Conservation (phyloP, 306 rosid genomes). For the Luffa acutangula region DNA sequence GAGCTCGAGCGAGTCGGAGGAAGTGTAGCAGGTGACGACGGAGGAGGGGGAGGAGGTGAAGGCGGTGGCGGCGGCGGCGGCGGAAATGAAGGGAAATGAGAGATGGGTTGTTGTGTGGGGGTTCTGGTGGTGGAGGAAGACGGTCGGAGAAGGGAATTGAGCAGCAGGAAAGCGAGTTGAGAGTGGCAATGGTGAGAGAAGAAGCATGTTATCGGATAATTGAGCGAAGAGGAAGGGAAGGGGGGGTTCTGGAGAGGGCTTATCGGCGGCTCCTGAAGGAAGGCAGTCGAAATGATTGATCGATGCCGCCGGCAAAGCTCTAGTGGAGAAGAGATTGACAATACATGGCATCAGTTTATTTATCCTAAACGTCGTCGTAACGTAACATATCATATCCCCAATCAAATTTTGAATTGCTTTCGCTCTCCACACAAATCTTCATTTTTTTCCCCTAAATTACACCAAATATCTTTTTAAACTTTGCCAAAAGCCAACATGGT, state of each 20-base stretch:
- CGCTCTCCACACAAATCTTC: no score
- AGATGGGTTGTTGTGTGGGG: constrained; percentile 14
- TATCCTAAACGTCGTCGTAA: neutral
- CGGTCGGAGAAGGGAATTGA: constrained; percentile 15
- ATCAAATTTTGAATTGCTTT: no score
- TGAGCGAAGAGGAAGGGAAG: neutral
- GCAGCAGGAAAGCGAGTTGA: constrained; percentile 22
- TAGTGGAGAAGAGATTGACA: neutral
- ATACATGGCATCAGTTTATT: neutral
- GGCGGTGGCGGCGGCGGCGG: constrained; percentile 15
- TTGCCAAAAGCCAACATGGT: no score
- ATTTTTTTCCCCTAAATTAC: no score
- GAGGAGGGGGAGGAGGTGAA: constrained; percentile 17
- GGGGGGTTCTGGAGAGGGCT: neutral
- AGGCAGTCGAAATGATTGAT: neutral
- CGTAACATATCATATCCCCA: neutral
- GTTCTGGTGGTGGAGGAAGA: constrained; percentile 22
- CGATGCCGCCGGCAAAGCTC: neutral
- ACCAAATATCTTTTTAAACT: no score
- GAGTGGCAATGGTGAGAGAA: constrained; percentile 21
- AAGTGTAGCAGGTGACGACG: constrained; percentile 16
- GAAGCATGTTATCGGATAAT: constrained; percentile 20
- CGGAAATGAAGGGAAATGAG: constrained; percentile 3
- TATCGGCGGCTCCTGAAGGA: neutral
- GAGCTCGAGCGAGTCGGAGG: constrained; percentile 24